phyloP scores from a whole-genome alignment of 23 red algal genomes.

The Gracilariopsis chorda region DNA sequence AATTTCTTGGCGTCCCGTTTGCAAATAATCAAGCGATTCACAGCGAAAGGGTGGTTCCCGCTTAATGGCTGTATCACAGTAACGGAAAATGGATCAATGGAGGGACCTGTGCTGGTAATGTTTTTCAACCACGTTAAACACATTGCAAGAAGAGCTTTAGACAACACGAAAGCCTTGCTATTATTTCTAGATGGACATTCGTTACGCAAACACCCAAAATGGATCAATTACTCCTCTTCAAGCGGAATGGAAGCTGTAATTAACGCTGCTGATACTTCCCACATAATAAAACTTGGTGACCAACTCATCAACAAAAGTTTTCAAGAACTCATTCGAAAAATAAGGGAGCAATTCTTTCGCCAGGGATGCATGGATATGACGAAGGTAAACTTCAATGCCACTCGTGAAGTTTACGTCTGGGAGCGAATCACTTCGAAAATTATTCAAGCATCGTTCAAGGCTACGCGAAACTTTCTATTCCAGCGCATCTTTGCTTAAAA shows the following conservation, averaged over 20 bases:
- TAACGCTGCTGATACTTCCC: not conserved
- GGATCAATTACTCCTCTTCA: not conserved
- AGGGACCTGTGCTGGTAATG: not conserved
- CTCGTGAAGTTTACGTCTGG: not conserved
- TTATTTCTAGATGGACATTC: conserved; percentile 9
- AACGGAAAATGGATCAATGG: conserved; percentile 6
- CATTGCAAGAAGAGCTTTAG: not conserved
- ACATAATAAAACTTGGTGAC: conserved; percentile 32
- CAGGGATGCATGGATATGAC: not conserved
- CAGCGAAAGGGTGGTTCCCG: conserved; percentile 15
- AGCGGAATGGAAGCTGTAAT: not conserved
- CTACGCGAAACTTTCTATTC: not conserved
- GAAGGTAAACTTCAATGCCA: not conserved
- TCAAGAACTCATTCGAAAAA: not conserved
- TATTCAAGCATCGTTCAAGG: conserved; percentile 3
- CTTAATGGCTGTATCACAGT: not conserved
- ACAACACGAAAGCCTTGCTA: not conserved
- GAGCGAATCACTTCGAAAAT: not conserved
- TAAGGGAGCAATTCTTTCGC: not conserved
- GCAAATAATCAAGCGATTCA: not conserved
- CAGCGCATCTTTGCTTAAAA: not conserved
- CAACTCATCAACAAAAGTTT: conserved; percentile 24
- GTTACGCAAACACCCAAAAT: conserved; percentile 12
- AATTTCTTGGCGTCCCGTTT: not conserved
- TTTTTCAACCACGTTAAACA: conserved; percentile 19